phyloP scores from a whole-genome alignment of 768 basidiomycete species.

The Suillus bovinus region DNA sequence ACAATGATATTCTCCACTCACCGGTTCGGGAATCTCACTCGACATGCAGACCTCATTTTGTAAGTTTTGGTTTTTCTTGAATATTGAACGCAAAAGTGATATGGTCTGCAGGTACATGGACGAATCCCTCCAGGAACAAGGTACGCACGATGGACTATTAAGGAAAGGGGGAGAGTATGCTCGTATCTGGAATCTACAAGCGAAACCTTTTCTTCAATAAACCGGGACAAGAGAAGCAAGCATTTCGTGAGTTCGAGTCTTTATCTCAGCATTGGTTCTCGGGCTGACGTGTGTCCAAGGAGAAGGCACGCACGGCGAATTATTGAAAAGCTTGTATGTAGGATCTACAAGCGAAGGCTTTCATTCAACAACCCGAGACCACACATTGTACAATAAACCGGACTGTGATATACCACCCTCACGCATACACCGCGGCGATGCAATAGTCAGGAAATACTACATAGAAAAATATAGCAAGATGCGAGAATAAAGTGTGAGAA shows the following conservation, averaged over 20 bases:
- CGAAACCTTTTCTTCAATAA: constrained; percentile 57
- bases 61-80: neutral
- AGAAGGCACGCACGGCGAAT: constrained; percentile 61
- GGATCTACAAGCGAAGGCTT: constrained; percentile 71
- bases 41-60: neutral
- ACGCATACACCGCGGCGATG: neutral
- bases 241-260: neutral
- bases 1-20: constrained; percentile 83
- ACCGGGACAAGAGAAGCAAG: neutral
- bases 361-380: constrained; percentile 35
- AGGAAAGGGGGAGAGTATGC: constrained; percentile 15
- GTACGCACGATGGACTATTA: constrained; percentile 65
- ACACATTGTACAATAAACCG: neutral
- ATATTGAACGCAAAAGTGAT: neutral
- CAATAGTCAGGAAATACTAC: constrained; percentile 3
- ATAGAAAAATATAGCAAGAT: neutral
- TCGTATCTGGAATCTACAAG: constrained; percentile 62
- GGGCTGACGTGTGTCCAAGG: constrained; percentile 44
- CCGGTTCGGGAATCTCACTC: neutral
- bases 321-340: constrained; percentile 64
- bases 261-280: neutral
- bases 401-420: neutral
- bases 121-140: constrained; percentile 62
- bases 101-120: constrained; percentile 60
- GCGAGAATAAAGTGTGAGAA: neutral